Conservation (phyloP, 2,329 filamentous ascomycete species). For the Xylariaceae sp. region DNA sequence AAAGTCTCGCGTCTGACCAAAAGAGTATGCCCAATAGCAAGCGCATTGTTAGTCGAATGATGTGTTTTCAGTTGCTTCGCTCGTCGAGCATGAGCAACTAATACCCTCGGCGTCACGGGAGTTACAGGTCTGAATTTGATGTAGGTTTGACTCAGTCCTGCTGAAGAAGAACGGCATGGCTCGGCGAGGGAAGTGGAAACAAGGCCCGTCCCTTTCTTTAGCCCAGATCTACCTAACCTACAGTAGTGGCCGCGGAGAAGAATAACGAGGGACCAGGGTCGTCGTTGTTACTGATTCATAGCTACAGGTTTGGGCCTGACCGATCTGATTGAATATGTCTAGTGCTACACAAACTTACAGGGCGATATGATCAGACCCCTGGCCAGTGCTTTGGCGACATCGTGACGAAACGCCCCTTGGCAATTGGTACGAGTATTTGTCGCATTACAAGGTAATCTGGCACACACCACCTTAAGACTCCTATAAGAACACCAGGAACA, state of each 20-base stretch:
- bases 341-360: constrained; percentile 32
- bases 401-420: constrained; percentile 7
- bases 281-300: too few relatives aligned
- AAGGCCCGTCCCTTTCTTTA: constrained; percentile 35
- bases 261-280: constrained; percentile 24
- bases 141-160: constrained; percentile 26
- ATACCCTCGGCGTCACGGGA: constrained; percentile 6
- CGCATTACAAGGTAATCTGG: constrained; percentile 18
- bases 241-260: constrained; percentile 21
- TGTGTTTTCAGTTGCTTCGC: constrained; percentile 11
- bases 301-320: constrained; percentile 25
- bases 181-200: constrained; percentile 33
- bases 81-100: constrained; percentile 2
- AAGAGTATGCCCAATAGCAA: constrained; percentile 47
- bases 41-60: constrained; percentile 7
- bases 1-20: constrained; percentile 38
- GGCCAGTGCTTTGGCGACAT: constrained; percentile 14
- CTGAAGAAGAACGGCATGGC: constrained; percentile 30
- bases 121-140: constrained; percentile 6
- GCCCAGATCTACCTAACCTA: constrained; percentile 12
- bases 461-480: constrained; percentile 6
- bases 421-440: constrained; percentile 14
- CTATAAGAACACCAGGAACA: background rate
- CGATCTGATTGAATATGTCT: constrained; percentile 31
- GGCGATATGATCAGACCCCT: constrained; percentile 17